Base-by-base conservation (phyloP, 1,284 basidiomycete genomes). In the Microbotryomycetes sp. region DNA sequence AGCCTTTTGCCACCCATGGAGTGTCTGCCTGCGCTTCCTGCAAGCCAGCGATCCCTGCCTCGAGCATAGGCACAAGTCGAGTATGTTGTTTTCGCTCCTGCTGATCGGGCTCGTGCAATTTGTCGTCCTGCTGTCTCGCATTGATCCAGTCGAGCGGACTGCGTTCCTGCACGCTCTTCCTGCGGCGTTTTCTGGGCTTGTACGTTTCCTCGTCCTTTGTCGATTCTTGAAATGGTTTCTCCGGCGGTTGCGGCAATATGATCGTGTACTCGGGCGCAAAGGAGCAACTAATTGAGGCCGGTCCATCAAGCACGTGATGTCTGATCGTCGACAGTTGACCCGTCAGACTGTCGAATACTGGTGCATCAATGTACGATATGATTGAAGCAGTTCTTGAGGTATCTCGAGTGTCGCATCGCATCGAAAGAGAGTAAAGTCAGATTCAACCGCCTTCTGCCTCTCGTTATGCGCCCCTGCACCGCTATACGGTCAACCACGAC, bases 1-100 rank as follows among this genome's bases (percentile, higher is more conserved):
- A n/a, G n/a, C n/a, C n/a, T n/a, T n/a, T n/a, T n/a, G n/a, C n/a
- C n/a, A n/a, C n/a, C n/a, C n/a, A n/a, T n/a, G n/a, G n/a, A n/a
- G n/a, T n/a, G n/a, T n/a, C n/a, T n/a, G n/a, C n/a, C n/a, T n/a
- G n/a, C n/a, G n/a, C n/a, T n/a, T n/a, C n/a, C n/a, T n/a, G n/a
- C n/a, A n/a, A n/a, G n/a, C n/a, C n/a, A n/a, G n/a, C 50, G 26
- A 65, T 13, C 3, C 63, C 66, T 0, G 15, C n/a, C 11, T 45
- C 57, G n/a, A 68, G 45, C 26, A 15, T 27, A 18, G 35, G 45
- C 2, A 45, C 30, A n/a, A 68, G 50, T 1, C 2, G 6, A 1
- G 49, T 41, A n/a, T 68, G 66, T 21, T 65, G 63, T 46, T 51
- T 46, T 15, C 50, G 54, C 7, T 29, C 55, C 18, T 35, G 41